These are phyloP conservation scores for Hyphodiscus sp. DNA, from an alignment of 2,329 filamentous ascomycete genomes.

Conservation along the genomic window DNA sequence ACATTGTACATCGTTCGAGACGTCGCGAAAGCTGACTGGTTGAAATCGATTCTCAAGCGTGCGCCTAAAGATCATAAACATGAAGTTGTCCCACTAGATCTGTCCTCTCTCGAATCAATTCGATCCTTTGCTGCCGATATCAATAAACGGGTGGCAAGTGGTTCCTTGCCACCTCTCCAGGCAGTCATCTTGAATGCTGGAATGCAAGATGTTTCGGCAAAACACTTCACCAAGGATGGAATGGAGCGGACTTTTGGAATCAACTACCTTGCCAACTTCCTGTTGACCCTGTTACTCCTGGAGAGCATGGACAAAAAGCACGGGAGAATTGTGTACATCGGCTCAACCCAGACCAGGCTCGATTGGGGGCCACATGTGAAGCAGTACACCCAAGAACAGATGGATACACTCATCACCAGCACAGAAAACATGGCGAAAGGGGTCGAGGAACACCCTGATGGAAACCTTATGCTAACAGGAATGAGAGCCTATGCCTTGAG, in stretches of 20 bases:
- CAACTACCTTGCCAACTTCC: slow-evolving; percentile 32
- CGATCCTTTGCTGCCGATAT: slow-evolving; percentile 13
- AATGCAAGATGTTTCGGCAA: slow-evolving; percentile 11
- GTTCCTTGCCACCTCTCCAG: slow-evolving; percentile 16
- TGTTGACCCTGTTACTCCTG: slow-evolving; percentile 30
- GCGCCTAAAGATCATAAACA: slow-evolving; percentile 2
- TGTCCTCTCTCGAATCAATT: slow-evolving; percentile 9
- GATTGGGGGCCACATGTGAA: no score
- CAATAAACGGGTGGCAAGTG: slow-evolving; percentile 19
- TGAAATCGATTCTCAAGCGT: slow-evolving; percentile 5
- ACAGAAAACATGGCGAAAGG: slow-evolving; percentile 7
- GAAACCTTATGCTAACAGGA: slow-evolving; percentile 1
- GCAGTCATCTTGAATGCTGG: slow-evolving; percentile 24
- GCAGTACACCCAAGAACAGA: slow-evolving; percentile 12
- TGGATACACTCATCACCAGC: slow-evolving; percentile 14
- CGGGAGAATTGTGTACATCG: slow-evolving; percentile 26
- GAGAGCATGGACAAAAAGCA: slow-evolving; percentile 30
- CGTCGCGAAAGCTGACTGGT: slow-evolving; percentile 1
- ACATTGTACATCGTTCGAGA: slow-evolving; percentile 14
- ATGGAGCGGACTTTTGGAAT: slow-evolving; percentile 30
- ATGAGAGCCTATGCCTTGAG: slow-evolving; percentile 12
- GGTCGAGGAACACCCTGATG: slow-evolving; percentile 6
- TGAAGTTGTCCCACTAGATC: slow-evolving; percentile 9
- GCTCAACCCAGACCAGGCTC: no score
- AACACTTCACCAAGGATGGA: slow-evolving; percentile 30